These are phyloP conservation scores for Yamadazyma pseudoaaseri DNA, from an alignment of 1,139 yeast genomes.

Conservation along the genomic window DNA sequence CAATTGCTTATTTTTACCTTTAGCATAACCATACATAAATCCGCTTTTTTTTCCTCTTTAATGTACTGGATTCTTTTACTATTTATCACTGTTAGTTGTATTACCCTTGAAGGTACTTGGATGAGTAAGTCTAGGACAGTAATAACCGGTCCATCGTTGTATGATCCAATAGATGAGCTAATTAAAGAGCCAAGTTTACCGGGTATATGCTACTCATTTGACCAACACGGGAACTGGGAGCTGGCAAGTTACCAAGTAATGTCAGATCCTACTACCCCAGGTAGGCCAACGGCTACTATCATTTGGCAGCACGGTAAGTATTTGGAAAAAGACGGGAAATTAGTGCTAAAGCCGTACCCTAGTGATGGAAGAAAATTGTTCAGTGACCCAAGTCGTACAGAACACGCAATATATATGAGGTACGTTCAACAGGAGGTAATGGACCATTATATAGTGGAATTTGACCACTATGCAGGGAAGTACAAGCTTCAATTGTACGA, in stretches of 20 bases:
- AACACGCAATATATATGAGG: slow-evolving; percentile 22
- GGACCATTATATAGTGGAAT: slow-evolving; percentile 19
- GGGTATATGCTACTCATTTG: slow-evolving; percentile 32
- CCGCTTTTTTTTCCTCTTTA: too few relatives aligned
- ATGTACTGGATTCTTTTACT: neutral
- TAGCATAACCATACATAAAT: neutral
- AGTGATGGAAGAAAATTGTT: slow-evolving; percentile 31
- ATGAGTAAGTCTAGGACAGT: slow-evolving; percentile 25
- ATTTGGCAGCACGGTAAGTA: slow-evolving; percentile 33
- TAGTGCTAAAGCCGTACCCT: slow-evolving; percentile 23
- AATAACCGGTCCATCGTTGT: slow-evolving; percentile 27
- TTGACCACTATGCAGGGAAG: slow-evolving; percentile 21
- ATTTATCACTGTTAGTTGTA: too few relatives aligned
- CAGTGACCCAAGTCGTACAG: slow-evolving; percentile 28
- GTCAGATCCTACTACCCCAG: slow-evolving; percentile 24
- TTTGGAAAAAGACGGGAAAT: slow-evolving; percentile 15
- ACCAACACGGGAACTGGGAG: slow-evolving; percentile 28
- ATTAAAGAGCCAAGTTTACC: slow-evolving; percentile 29
- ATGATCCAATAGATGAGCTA: slow-evolving; percentile 29
- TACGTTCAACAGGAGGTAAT: slow-evolving; percentile 23
- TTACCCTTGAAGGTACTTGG: slow-evolving; percentile 30
- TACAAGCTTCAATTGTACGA: slow-evolving; percentile 24
- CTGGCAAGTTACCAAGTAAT: slow-evolving; percentile 27
- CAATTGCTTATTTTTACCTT: neutral
- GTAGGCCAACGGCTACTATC: slow-evolving; percentile 27